Conservation (phyloP, 306 rosid genomes). For the Fragaria nilgerrensis region DNA sequence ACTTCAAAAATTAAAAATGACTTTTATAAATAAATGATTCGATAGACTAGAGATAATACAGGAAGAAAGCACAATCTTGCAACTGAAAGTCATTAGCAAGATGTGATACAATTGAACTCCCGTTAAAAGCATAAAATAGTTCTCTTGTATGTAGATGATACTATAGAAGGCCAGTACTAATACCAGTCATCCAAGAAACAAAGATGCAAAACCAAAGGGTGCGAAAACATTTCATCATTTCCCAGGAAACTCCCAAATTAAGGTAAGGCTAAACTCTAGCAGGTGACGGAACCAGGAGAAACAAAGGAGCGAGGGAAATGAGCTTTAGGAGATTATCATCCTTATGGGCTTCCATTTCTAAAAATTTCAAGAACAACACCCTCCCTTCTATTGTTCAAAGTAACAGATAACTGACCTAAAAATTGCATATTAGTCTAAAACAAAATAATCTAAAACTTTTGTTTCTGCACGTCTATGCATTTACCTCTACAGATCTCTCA, state of each 20-base stretch:
- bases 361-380: background rate
- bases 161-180: background rate
- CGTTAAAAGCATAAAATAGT: constrained; percentile 2
- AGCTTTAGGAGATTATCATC: background rate
- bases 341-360: background rate
- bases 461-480: background rate
- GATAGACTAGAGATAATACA: background rate
- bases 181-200: background rate
- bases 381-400: background rate
- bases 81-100: background rate
- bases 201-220: background rate
- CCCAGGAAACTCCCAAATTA: background rate
- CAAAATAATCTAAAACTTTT: background rate
- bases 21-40: background rate
- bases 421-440: background rate
- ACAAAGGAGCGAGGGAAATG: background rate
- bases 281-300: background rate
- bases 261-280: background rate
- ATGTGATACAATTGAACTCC: background rate
- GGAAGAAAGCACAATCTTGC: background rate
- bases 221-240: background rate
- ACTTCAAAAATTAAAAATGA: background rate
- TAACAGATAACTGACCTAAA: background rate
- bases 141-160: background rate
- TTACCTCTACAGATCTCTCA: constrained; percentile 79